Evolutionary conservation across 2,329 filamentous ascomycete species (phyloP).

Genomic region (Ustulina deusta): DNA sequence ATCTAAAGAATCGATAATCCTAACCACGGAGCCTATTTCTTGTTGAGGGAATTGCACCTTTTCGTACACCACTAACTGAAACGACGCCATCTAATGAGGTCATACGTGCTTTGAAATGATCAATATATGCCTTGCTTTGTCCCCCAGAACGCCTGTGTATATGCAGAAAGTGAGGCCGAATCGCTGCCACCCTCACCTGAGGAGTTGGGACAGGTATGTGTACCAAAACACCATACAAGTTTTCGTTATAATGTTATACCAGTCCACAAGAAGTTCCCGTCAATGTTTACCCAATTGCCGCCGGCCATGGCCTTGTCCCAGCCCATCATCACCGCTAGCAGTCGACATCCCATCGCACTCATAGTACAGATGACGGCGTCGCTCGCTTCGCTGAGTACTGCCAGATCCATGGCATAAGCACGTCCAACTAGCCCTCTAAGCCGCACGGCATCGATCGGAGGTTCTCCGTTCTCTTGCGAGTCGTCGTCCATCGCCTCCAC

Average conservation of each 20-base stretch:
- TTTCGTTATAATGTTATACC: conserved; percentile 48
- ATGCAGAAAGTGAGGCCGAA: conserved; percentile 27
- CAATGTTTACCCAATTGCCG: conserved; percentile 81
- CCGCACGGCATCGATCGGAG: conserved; percentile 68
- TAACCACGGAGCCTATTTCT: not conserved
- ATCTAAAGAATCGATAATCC: conserved; percentile 2
- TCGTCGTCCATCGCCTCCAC: conserved; percentile 52
- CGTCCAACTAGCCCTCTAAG: conserved; percentile 80
- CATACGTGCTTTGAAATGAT: conserved; percentile 10
- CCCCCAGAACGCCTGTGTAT: conserved; percentile 33
- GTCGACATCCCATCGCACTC: conserved; percentile 76
- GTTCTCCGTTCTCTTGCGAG: conserved; percentile 51
- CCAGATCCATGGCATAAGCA: conserved; percentile 85
- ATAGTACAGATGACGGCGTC: conserved; percentile 83
- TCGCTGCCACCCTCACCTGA: not conserved
- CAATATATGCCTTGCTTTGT: conserved; percentile 18
- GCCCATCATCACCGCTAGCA: conserved; percentile 88
- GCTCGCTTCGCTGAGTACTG: conserved; percentile 74
- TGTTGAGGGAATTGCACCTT: not conserved
- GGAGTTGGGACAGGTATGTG: conserved; percentile 8
- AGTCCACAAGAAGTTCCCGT: conserved; percentile 74
- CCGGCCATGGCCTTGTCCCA: conserved; percentile 76
- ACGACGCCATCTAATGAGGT: conserved; percentile 1
- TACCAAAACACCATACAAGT: conserved; percentile 30
- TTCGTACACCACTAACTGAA: conserved; percentile 9